phyloP scores from a whole-genome alignment of 495 filamentous ascomycete species.

The Letharia lupina region DNA sequence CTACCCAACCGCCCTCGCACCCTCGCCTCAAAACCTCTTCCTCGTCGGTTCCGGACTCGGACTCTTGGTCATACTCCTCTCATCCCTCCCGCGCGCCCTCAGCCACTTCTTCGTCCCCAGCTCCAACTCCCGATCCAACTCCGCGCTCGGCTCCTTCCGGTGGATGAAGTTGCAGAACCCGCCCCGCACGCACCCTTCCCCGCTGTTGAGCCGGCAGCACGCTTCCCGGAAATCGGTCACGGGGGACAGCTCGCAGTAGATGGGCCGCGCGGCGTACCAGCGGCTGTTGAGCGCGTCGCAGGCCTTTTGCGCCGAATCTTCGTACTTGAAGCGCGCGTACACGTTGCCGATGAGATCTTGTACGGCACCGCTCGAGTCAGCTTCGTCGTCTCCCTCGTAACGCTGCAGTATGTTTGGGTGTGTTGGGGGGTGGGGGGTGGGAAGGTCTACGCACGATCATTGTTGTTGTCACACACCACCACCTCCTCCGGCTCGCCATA shows the following conservation, averaged over 20 bases:
- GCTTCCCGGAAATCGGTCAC: constrained; percentile 98
- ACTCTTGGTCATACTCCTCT: constrained; percentile 66
- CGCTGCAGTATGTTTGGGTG: too few relatives aligned
- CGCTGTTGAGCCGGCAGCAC: constrained; percentile 88
- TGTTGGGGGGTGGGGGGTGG: constrained; percentile 2
- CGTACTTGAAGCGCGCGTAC: constrained; percentile 99
- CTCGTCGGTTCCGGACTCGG: constrained; percentile 71
- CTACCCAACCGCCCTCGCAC: not conserved
- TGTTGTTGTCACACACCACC: constrained; percentile 91
- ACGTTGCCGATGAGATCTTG: constrained; percentile 95
- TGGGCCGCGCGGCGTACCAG: constrained; percentile 95
- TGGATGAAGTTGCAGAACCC: constrained; percentile 99
- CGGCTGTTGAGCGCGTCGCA: constrained; percentile 90
- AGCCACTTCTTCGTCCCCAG: constrained; percentile 94
- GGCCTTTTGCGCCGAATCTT: constrained; percentile 86
- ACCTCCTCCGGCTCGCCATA: constrained; percentile 86
- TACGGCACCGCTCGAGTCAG: not conserved
- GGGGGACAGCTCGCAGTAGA: constrained; percentile 94
- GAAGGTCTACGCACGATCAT: constrained; percentile 61
- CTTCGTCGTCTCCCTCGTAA: not conserved
- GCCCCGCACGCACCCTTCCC: constrained; percentile 90
- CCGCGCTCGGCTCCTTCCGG: constrained; percentile 81
- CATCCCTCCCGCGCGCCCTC: constrained; percentile 74
- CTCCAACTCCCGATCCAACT: constrained; percentile 81
- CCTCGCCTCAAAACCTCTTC: constrained; percentile 48